Evolutionary conservation across 768 basidiomycete species (phyloP), one percentile per base, ranked within the genome.

Genomic region (Russula sp.): DNA sequence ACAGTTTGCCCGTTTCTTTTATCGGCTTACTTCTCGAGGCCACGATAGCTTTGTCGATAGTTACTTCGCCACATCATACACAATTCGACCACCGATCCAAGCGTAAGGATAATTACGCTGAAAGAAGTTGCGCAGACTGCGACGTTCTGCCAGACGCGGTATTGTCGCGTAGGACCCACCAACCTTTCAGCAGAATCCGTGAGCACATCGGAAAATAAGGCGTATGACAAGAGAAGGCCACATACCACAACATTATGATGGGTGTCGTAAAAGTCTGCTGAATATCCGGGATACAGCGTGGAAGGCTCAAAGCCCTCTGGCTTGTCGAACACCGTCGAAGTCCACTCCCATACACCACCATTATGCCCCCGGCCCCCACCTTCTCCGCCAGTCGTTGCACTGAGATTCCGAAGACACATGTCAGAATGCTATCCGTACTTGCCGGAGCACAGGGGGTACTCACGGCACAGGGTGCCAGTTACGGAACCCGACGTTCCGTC

Each of bases 291-390:
- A 72, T 98, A 99, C 52, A 96, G 69, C 39, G 73, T 73, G 1
- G 90, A 93, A 9, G 85, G 78, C 48, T 78, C 78, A 70, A 87
- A 99, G 0, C 92, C 94, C 2, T 91, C 85, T 63, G 83, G 78
- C 32, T 76, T 77, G 22, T 84, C 86, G 48, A 95, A 81, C 34
- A 79, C 66, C 16, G 93, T 94, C 20, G 87, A 88, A 0, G 96
- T 97, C 95, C 95, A 98, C 76, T 98, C 94, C 94, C 96, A 99
- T 16, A 97, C 88, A 6, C 97, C 97, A 7, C 97, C 97, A 66
- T 99, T 98, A 64, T 85, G 83, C 11, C 90, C 88, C 71, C 76
- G 81, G 3, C 84, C 83, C 22, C 73, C 78, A 60, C 70, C 68
- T 61, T 75, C 75, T 63, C 77, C 73, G 39, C 88, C 90, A 2